Percentiles rank a stretch among this genome's conserved stretches.
These are phyloP conservation scores for Zelopaecilomyces penicillatus DNA, from an alignment of 2,329 filamentous ascomycete species.

Conservation along the genomic window DNA sequence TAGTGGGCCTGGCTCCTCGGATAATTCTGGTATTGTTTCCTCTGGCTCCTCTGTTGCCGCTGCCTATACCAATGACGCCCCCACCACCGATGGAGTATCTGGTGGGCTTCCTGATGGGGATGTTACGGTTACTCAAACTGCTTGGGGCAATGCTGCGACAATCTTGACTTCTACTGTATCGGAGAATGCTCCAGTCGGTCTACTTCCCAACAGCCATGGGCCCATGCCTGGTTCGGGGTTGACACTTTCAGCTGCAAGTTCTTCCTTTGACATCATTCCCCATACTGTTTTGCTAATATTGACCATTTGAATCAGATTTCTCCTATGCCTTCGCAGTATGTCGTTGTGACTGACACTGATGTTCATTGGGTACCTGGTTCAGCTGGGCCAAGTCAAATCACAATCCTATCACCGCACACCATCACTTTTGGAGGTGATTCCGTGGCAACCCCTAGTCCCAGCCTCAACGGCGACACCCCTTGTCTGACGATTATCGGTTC, in stretches of 20 bases:
- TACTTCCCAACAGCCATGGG: constrained; percentile 2
- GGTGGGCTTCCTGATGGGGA: constrained; percentile 7
- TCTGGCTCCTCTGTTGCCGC: constrained; percentile 10
- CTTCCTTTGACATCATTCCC: constrained; percentile 2
- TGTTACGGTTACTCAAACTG: constrained; percentile 9
- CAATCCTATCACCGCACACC: constrained; percentile 15
- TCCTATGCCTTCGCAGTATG: constrained; percentile 6
- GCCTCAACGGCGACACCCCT: constrained; percentile 6
- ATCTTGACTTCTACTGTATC: constrained; percentile 8
- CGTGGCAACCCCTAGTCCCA: constrained; percentile 1
- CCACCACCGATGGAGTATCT: constrained; percentile 13
- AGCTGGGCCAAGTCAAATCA: constrained; percentile 13
- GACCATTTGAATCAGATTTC: background rate
- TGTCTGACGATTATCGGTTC: constrained; percentile 14
- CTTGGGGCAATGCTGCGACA: constrained; percentile 12
- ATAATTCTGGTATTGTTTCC: constrained; percentile 7
- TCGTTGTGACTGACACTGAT: constrained; percentile 17
- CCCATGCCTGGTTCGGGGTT: background rate
- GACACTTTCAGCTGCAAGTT: background rate
- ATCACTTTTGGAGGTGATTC: constrained; percentile 10
- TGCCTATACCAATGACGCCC: constrained; percentile 9
- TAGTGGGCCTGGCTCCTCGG: constrained; percentile 8
- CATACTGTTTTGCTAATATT: constrained; percentile 1
- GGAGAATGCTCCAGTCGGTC: constrained; percentile 8
- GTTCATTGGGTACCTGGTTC: constrained; percentile 14